phyloP scores from a whole-genome alignment of 371 early-diverging fungal genomes.

The Parasitella parasitica region DNA sequence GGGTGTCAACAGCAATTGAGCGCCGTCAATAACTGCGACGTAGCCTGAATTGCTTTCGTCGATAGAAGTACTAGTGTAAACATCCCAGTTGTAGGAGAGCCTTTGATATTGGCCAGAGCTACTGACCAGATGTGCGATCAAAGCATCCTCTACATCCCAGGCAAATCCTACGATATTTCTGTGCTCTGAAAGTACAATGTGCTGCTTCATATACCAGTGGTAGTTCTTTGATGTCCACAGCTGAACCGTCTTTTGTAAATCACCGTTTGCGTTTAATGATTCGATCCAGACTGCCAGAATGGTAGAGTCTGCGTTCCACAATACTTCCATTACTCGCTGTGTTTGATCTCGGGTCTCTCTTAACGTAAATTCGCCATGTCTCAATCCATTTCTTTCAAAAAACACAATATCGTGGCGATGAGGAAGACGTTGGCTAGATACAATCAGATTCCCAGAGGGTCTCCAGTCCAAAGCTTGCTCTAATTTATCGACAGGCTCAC shows the following conservation, averaged over 20 bases:
- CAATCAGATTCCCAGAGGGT: slow-evolving; percentile 89
- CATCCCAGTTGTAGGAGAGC: slow-evolving; percentile 58
- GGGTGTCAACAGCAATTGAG: slow-evolving; percentile 75
- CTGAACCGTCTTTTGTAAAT: slow-evolving; percentile 62
- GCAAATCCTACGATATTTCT: slow-evolving; percentile 46
- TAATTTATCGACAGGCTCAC: slow-evolving; percentile 79
- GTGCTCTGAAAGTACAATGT: slow-evolving; percentile 42
- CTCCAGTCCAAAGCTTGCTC: slow-evolving; percentile 87
- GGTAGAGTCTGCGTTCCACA: slow-evolving; percentile 90
- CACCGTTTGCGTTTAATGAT: slow-evolving; percentile 26
- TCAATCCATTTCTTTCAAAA: slow-evolving; percentile 92
- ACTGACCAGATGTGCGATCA: slow-evolving; percentile 60
- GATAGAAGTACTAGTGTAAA: slow-evolving; percentile 54
- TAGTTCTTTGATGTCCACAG: slow-evolving; percentile 94
- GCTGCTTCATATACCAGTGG: slow-evolving; percentile 95
- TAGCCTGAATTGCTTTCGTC: slow-evolving; percentile 60
- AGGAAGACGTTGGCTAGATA: slow-evolving; percentile 77
- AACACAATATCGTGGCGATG: slow-evolving; percentile 89
- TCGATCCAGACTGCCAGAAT: slow-evolving; percentile 77
- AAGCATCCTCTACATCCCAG: slow-evolving; percentile 76
- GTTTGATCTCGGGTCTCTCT: slow-evolving; percentile 40
- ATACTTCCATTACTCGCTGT: slow-evolving; percentile 58
- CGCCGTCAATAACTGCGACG: slow-evolving; percentile 82
- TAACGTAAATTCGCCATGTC: slow-evolving; percentile 92
- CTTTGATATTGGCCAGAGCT: slow-evolving; percentile 56